A percentile compares a stretch with the other conserved stretches of the same genome.
Evolutionary conservation across 1,139 yeast genomes (phyloP).

Genomic region (Diutina sp.): DNA sequence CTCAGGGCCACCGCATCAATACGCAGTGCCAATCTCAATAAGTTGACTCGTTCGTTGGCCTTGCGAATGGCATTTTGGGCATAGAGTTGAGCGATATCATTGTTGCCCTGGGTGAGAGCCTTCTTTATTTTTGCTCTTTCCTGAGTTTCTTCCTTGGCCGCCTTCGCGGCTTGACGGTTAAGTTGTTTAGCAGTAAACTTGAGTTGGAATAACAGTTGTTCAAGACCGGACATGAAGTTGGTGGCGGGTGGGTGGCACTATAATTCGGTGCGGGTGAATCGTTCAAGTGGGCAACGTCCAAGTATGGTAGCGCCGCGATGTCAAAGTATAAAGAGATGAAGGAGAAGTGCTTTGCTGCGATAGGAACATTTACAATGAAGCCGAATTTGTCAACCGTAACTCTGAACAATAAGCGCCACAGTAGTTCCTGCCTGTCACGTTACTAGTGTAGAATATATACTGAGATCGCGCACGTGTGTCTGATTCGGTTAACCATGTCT

Average conservation of each 20-base stretch:
- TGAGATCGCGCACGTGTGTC: not conserved
- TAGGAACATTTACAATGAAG: not conserved
- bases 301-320: not conserved
- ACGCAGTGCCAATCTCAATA: constrained; percentile 73
- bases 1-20: constrained; percentile 94
- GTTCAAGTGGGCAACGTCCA: not conserved
- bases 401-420: not conserved
- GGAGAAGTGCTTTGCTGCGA: too few relatives aligned
- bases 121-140: constrained; percentile 87
- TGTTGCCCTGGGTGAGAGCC: constrained; percentile 76
- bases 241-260: not conserved
- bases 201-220: constrained; percentile 33
- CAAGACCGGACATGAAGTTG: constrained; percentile 11
- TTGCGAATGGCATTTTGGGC: constrained; percentile 96
- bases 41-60: constrained; percentile 72
- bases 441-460: not conserved
- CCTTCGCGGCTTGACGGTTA: constrained; percentile 77
- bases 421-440: not conserved
- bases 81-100: constrained; percentile 85
- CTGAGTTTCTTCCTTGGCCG: constrained; percentile 78
- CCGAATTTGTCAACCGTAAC: not conserved
- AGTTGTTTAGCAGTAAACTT: constrained; percentile 91
- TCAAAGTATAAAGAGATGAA: too few relatives aligned
- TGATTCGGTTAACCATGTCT: not conserved
- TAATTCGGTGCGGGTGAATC: not conserved